A percentile compares a stretch with the other conserved stretches of the same genome.
These are phyloP conservation scores for Trichoderma sp. DNA, from an alignment of 2,329 filamentous ascomycete genomes.

Conservation along the genomic window DNA sequence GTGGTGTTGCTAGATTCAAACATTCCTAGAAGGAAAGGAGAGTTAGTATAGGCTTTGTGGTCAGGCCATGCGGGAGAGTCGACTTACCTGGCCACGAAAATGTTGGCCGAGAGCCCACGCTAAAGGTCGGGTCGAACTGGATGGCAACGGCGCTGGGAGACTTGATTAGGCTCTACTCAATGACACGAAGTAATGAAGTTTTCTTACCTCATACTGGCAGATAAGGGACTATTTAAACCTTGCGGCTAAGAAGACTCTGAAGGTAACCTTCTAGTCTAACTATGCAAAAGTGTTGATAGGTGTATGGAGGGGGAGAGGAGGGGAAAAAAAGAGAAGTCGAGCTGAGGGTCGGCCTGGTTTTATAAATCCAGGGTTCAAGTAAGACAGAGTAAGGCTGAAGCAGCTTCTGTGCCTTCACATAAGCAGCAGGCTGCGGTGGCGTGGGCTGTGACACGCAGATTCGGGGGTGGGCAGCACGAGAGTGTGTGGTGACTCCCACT, in stretches of 20 bases:
- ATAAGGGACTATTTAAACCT: not conserved
- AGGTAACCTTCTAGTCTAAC: not conserved
- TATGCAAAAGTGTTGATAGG: not conserved
- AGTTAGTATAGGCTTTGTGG: conserved; percentile 14
- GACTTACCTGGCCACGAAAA: conserved; percentile 50
- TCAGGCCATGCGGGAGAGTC: not conserved
- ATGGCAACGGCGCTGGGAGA: conserved; percentile 47
- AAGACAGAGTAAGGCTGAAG: conserved; percentile 20
- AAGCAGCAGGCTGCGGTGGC: conserved; percentile 18
- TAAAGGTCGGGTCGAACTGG: conserved; percentile 51
- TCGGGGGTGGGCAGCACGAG: conserved; percentile 14
- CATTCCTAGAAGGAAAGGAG: conserved; percentile 25
- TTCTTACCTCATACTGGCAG: conserved; percentile 19
- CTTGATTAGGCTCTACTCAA: conserved; percentile 2
- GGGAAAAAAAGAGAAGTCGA: not conserved
- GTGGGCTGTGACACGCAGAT: conserved; percentile 16
- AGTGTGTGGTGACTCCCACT: conserved; percentile 10
- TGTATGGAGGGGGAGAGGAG: not conserved
- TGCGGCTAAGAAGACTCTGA: not conserved
- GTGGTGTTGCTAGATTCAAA: conserved; percentile 37
- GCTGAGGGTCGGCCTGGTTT: conserved; percentile 10
- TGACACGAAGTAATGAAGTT: not conserved
- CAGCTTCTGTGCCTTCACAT: conserved; percentile 14
- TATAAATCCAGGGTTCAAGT: conserved; percentile 10
- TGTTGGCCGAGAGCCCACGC: conserved; percentile 50